phyloP scores from a whole-genome alignment of 2,329 filamentous ascomycete species.

The Fonsecaea multimorphosa region DNA sequence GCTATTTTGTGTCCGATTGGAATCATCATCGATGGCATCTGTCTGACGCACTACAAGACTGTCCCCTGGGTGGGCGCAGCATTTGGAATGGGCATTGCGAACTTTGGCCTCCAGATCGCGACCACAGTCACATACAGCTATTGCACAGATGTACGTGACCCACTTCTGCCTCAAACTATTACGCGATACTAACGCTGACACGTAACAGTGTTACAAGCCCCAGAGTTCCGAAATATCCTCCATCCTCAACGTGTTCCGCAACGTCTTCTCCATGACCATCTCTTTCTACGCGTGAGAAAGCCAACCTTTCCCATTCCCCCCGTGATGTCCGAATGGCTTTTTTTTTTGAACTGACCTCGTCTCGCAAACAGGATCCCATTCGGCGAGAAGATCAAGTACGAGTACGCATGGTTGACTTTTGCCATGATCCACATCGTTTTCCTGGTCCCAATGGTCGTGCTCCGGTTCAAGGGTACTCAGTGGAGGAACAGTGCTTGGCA shows the following conservation, averaged over 20 bases:
- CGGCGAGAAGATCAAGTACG: conserved; percentile 40
- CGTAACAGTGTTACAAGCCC: conserved; percentile 44
- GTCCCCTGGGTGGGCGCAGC: conserved; percentile 45
- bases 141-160: conserved; percentile 42
- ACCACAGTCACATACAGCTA: conserved; percentile 48
- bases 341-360: neutral
- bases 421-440: conserved; percentile 41
- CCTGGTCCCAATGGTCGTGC: conserved; percentile 38
- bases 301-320: neutral
- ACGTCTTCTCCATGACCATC: conserved; percentile 44
- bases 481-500: conserved; percentile 35
- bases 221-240: conserved; percentile 47
- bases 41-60: conserved; percentile 40
- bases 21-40: conserved; percentile 44
- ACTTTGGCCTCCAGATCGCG: conserved; percentile 46
- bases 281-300: conserved; percentile 43
- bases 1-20: conserved; percentile 40
- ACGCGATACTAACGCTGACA: conserved; percentile 5
- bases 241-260: conserved; percentile 45
- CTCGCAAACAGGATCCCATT: conserved; percentile 39
- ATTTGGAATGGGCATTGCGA: conserved; percentile 47
- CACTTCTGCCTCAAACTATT: neutral
- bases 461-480: conserved; percentile 39
- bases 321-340: neutral
- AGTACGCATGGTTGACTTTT: conserved; percentile 44